phyloP scores from a whole-genome alignment of 1,139 yeast genomes.

The Lizanozyma gosingica region DNA sequence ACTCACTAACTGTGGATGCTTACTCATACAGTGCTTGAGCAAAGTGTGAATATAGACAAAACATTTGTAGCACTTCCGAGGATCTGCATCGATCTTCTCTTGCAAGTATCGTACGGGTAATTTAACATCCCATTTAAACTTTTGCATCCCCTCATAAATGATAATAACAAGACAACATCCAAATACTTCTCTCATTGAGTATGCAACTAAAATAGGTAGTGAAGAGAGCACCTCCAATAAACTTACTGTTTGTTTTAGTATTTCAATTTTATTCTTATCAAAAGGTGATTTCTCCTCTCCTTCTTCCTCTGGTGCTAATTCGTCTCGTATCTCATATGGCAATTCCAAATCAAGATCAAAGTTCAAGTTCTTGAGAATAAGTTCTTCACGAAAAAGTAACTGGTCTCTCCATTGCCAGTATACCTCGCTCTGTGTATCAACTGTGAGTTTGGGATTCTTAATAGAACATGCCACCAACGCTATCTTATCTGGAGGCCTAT shows the following conservation, averaged over 20 bases:
- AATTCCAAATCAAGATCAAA: constrained; percentile 32
- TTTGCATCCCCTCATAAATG: constrained; percentile 20
- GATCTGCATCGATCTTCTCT: constrained; percentile 12
- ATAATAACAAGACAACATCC: constrained; percentile 22
- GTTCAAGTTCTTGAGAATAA: constrained; percentile 29
- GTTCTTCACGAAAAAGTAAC: constrained; percentile 34
- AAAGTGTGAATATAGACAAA: constrained; percentile 24
- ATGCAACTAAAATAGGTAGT: constrained; percentile 30
- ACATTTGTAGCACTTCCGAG: constrained; percentile 20
- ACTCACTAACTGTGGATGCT: constrained; percentile 23
- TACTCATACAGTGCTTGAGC: constrained; percentile 16
- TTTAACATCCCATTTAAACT: constrained; percentile 11
- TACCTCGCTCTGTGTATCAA: constrained; percentile 33
- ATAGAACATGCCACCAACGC: constrained; percentile 31
- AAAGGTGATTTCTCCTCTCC: constrained; percentile 8
- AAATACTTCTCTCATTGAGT: constrained; percentile 25
- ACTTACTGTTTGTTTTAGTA: constrained; percentile 25
- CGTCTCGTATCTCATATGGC: constrained; percentile 30
- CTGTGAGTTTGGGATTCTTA: constrained; percentile 21
- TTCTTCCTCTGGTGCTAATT: constrained; percentile 8
- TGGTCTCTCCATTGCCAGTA: constrained; percentile 44
- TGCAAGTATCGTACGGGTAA: constrained; percentile 19
- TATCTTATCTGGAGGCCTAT: constrained; percentile 35
- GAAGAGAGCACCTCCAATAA: constrained; percentile 34
- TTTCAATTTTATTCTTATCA: constrained; percentile 19